These are phyloP conservation scores for Aspergillus japonicus DNA, from an alignment of 2,329 filamentous ascomycete genomes.

Conservation along the genomic window DNA sequence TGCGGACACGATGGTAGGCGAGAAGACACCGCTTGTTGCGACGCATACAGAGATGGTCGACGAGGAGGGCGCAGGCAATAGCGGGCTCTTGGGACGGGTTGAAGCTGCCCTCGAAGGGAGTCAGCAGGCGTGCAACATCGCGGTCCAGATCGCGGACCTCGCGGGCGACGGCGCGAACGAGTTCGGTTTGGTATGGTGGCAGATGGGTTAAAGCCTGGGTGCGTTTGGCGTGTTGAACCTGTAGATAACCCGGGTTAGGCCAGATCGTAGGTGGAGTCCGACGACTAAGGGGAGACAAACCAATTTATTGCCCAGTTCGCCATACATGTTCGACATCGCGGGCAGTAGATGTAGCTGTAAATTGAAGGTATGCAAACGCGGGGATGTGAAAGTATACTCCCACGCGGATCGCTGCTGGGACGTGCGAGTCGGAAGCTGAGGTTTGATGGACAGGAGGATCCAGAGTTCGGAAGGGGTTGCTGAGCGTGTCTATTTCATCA, in stretches of 20 bases:
- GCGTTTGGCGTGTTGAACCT: slow-evolving; percentile 96
- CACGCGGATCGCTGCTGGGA: background rate
- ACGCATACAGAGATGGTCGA: slow-evolving; percentile 92
- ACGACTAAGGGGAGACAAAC: slow-evolving; percentile 47
- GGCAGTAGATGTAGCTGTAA: background rate
- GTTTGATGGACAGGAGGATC: background rate
- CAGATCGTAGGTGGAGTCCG: background rate
- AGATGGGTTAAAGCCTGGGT: slow-evolving; percentile 82
- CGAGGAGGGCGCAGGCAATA: slow-evolving; percentile 81
- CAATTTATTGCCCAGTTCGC: slow-evolving; percentile 81
- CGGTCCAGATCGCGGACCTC: slow-evolving; percentile 93
- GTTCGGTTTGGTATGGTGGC: slow-evolving; percentile 87
- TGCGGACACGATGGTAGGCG: slow-evolving; percentile 86
- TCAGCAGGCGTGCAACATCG: slow-evolving; percentile 75
- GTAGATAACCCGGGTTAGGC: slow-evolving; percentile 6
- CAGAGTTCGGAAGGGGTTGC: background rate
- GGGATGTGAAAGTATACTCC: background rate
- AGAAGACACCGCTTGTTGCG: slow-evolving; percentile 94
- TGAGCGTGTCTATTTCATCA: too few relatives aligned
- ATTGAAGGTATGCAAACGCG: background rate
- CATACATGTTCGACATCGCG: slow-evolving; percentile 65
- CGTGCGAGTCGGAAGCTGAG: background rate
- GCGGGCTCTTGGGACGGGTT: slow-evolving; percentile 79
- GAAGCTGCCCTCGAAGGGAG: slow-evolving; percentile 80
- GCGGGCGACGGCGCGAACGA: slow-evolving; percentile 80